These are phyloP conservation scores for Aquanectria penicillioides DNA, from an alignment of 2,329 filamentous ascomycete genomes.

Conservation along the genomic window DNA sequence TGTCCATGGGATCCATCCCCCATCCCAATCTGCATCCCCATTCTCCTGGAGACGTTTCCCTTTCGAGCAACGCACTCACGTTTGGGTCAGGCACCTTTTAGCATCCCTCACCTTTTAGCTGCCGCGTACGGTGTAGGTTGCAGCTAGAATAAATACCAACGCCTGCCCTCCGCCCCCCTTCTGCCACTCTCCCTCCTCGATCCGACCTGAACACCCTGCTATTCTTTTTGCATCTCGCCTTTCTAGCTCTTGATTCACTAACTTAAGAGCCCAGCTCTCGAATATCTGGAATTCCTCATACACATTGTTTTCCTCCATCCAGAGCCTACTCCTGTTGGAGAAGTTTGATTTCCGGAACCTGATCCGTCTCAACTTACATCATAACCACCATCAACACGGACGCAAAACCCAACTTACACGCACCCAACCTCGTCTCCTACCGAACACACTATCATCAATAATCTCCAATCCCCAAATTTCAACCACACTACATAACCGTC, in stretches of 20 bases:
- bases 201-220: constrained; percentile 5
- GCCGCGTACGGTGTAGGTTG: constrained; percentile 9
- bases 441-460: background rate
- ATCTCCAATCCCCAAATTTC: background rate
- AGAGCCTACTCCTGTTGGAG: too few species aligned
- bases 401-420: constrained; percentile 9
- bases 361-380: background rate
- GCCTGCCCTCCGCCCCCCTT: background rate
- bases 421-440: background rate
- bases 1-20: background rate
- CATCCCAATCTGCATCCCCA: background rate
- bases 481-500: constrained; percentile 16
- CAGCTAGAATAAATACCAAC: constrained; percentile 23
- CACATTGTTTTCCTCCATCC: background rate
- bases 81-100: constrained; percentile 15
- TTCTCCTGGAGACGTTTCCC: constrained; percentile 15
- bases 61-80: constrained; percentile 11
- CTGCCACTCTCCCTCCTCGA: background rate
- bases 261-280: too few species aligned
- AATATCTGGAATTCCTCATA: too few species aligned
- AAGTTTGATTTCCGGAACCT: background rate
- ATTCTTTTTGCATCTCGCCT: background rate
- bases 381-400: background rate
- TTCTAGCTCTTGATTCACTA: background rate
- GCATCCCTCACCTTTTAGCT: background rate